Evolutionary conservation across 371 early-diverging fungal species (phyloP).

Genomic region (Mucor saturninus): DNA sequence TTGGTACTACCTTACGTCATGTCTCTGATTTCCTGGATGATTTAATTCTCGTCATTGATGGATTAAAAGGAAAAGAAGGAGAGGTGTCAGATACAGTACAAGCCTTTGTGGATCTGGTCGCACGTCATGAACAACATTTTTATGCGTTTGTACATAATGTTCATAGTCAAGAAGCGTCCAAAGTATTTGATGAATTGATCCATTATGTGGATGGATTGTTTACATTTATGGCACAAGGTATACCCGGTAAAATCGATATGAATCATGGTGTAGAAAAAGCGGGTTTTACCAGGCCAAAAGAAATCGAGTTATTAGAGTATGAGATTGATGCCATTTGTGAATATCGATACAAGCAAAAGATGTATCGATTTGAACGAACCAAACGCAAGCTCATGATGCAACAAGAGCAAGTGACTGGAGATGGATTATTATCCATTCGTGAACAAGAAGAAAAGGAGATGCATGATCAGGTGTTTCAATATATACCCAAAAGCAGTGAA

Average conservation of each 20-base stretch:
- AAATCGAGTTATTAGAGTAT: slow-evolving; percentile 15
- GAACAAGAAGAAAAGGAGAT: slow-evolving; percentile 8
- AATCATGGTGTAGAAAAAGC: slow-evolving; percentile 20
- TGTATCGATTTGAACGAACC: slow-evolving; percentile 31
- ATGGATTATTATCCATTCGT: slow-evolving; percentile 14
- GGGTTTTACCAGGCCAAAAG: slow-evolving; percentile 16
- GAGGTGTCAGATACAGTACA: slow-evolving; percentile 36
- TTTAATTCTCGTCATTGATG: slow-evolving; percentile 55
- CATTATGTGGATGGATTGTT: slow-evolving; percentile 44
- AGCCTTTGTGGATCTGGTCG: slow-evolving; percentile 51
- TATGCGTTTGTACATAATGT: slow-evolving; percentile 68
- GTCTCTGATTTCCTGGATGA: slow-evolving; percentile 63
- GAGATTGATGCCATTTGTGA: slow-evolving; percentile 49
- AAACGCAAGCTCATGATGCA: slow-evolving; percentile 22
- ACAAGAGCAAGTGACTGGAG: not conserved
- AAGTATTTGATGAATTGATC: slow-evolving; percentile 51
- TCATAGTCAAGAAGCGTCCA: slow-evolving; percentile 56
- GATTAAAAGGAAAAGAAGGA: slow-evolving; percentile 22
- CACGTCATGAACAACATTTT: slow-evolving; percentile 60
- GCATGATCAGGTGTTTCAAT: slow-evolving; percentile 28
- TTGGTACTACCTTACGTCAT: slow-evolving; percentile 64
- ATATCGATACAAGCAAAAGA: slow-evolving; percentile 41
- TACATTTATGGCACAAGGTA: slow-evolving; percentile 36
- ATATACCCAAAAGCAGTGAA: slow-evolving; percentile 30
- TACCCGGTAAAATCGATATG: slow-evolving; percentile 37